Base-by-base conservation (phyloP, 352 stramenopile species). In the Elongisporangium undulatum region DNA sequence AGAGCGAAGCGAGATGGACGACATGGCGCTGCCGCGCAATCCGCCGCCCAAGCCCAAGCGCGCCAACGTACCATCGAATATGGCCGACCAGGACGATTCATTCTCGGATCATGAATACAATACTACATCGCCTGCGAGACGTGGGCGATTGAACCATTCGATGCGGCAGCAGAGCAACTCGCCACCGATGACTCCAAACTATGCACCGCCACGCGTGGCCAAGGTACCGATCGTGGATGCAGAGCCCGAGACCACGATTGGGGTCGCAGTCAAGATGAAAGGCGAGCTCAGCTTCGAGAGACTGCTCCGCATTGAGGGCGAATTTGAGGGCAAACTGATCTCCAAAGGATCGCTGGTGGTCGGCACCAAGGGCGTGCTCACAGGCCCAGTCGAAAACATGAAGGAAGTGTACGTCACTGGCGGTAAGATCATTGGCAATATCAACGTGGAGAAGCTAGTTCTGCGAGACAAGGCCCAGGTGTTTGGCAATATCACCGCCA, bases 341-440 rank as follows among this genome's bases (percentile, higher is more conserved):
- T 97, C 90, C 9, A 93, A 94, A 55, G 90, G 90, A 23, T 94
- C 90, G 24, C 80, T 97, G 2, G 82, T 97, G 12, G 71, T 97
- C 19, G 90, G 90, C 0, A 77, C 85, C 22, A 91, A 86, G 13
- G 90, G 89, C 38, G 72, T 88, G 34, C 68, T 97, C 7, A 82
- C 75, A 3, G 89, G 89, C 3, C 82, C 94, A 26, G 74, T 97
- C 10, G 79, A 92, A 24, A 89, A 85, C 62, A 95, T 96, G 85
- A 92, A 91, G 69, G 80, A 92, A 62, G 83, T 96, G 55, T 85
- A 96, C 58, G 63, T 96, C 29, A 86, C 87, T 6, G 86, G 89
- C 56, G 88, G 90, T 39, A 89, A 88, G 61, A 83, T 96, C 64
- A 63, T 96, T 21, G 90, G 90, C 59, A 95, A 96, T 61, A 79